Base-by-base conservation (phyloP, 106 monocot genomes). In the Posidonia australis region DNA sequence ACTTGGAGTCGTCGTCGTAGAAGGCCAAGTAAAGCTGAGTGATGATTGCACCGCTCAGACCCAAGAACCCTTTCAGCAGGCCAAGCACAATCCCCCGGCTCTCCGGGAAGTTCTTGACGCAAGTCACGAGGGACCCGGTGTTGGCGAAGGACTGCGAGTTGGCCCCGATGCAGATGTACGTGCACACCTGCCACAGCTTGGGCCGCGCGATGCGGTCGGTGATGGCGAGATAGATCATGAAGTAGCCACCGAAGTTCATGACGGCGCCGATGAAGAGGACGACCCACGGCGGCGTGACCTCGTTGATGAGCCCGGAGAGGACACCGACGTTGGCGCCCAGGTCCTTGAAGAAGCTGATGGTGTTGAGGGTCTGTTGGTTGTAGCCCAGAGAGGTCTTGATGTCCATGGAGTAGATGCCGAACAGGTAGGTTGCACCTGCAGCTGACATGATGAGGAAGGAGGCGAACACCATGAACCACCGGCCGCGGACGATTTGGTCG, bases 101-200 rank as follows among this genome's bases (percentile, higher is more conserved):
- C 66, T 74, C 74, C 18, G 74, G 74, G 66, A 74, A 74, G 59
- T 74, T 67, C 74, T 74, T 74, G 46, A 74, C 66, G 66, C 74
- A 66, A 31, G 74, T 74, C 32, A 74, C 74, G 4, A 74, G 49
- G 5, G 66, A 46, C 29, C 74, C 74, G 32, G 74, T 74, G 66
- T 74, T 74, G 59, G 74, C 74, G 66, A 74, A 74, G 32, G 66
- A 59, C 66, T 74, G 74, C 23, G 74, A 74, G 60, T 67, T 66
- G 31, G 74, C 74, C 2, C 74, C 74, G 14, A 67, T 24, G 60
- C 26, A 46, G 58, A 74, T 66, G 66, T 66, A 74, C 45, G 60
- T n/a, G 59, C 66, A 66, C 74, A 74, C 66, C 59, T 66, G 66
- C 74, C 74, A 74, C 22, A 67, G 17, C 12, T 28, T 25, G 11